Conservation (phyloP, 2,329 filamentous ascomycete genomes). For the Sclerotinia borealis region DNA sequence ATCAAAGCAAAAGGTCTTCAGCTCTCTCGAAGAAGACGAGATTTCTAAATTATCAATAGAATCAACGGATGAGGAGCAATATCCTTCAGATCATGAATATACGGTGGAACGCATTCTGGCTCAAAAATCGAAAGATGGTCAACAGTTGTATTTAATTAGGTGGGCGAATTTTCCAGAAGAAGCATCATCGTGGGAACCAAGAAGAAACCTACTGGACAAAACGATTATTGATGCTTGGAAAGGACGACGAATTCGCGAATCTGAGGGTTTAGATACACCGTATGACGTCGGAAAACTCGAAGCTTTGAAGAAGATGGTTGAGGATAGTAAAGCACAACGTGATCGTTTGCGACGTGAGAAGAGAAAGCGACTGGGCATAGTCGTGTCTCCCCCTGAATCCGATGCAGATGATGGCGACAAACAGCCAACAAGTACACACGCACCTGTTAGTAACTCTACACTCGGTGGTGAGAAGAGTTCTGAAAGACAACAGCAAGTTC, state of each 20-base stretch:
- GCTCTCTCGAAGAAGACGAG: slow-evolving; percentile 38
- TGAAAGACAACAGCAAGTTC: neutral
- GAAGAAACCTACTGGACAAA: slow-evolving; percentile 35
- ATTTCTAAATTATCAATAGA: slow-evolving; percentile 54
- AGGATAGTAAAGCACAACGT: slow-evolving; percentile 19
- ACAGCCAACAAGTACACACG: slow-evolving; percentile 9
- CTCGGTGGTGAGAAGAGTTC: neutral
- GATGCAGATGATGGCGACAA: slow-evolving; percentile 18
- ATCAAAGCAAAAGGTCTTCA: neutral
- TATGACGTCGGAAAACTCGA: slow-evolving; percentile 25
- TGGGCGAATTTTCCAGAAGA: slow-evolving; percentile 56
- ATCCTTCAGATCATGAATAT: slow-evolving; percentile 28
- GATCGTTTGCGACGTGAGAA: slow-evolving; percentile 20
- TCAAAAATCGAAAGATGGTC: slow-evolving; percentile 36
- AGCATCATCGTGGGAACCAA: slow-evolving; percentile 50
- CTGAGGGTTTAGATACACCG: slow-evolving; percentile 15
- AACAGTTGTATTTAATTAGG: slow-evolving; percentile 51
- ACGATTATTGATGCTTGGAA: slow-evolving; percentile 34
- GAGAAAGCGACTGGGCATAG: slow-evolving; percentile 17
- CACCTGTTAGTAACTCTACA: no score
- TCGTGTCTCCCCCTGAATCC: slow-evolving; percentile 5
- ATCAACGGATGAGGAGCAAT: slow-evolving; percentile 37
- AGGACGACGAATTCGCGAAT: slow-evolving; percentile 23
- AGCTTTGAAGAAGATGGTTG: neutral
- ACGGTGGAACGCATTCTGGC: slow-evolving; percentile 44